Percentiles rank a stretch among this genome's conserved stretches.
Conservation (phyloP, 2,329 filamentous ascomycete species). For the Aureobasidium sp. region DNA sequence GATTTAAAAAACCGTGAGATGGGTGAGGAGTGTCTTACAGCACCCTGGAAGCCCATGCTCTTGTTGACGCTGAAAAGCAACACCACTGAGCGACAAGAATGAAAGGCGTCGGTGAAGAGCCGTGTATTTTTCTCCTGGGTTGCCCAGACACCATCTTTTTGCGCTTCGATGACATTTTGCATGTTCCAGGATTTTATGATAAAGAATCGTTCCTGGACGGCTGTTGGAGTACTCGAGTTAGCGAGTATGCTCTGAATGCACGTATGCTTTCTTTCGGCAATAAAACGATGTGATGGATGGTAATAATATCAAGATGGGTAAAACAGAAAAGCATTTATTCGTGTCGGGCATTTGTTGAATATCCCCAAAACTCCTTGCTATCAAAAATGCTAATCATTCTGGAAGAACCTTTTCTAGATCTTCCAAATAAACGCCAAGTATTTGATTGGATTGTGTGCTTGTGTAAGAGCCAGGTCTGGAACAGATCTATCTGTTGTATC, state of each 20-base stretch:
- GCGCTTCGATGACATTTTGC: constrained; percentile 40
- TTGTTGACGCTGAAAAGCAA: constrained; percentile 52
- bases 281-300: not conserved
- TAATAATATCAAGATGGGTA: not conserved
- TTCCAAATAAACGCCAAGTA: not conserved
- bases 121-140: constrained; percentile 45
- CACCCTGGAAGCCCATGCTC: constrained; percentile 49
- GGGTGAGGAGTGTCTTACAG: constrained; percentile 34
- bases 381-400: not conserved
- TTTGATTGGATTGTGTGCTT: not conserved
- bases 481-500: not conserved
- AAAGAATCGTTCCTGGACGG: constrained; percentile 22
- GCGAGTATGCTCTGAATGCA: not conserved
- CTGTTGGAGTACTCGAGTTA: not conserved
- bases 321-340: not conserved
- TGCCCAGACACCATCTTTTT: constrained; percentile 45
- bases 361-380: constrained; percentile 2
- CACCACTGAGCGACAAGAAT: constrained; percentile 43
- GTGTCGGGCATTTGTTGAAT: constrained; percentile 2
- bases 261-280: not conserved
- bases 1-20: not conserved
- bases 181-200: constrained; percentile 37
- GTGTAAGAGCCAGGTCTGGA: not conserved
- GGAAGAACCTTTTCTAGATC: not conserved
- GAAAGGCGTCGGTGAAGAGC: constrained; percentile 41